These are phyloP conservation scores for Hanseniaspora guilliermondii DNA, from an alignment of 805 yeast genomes.

Conservation along the genomic window DNA sequence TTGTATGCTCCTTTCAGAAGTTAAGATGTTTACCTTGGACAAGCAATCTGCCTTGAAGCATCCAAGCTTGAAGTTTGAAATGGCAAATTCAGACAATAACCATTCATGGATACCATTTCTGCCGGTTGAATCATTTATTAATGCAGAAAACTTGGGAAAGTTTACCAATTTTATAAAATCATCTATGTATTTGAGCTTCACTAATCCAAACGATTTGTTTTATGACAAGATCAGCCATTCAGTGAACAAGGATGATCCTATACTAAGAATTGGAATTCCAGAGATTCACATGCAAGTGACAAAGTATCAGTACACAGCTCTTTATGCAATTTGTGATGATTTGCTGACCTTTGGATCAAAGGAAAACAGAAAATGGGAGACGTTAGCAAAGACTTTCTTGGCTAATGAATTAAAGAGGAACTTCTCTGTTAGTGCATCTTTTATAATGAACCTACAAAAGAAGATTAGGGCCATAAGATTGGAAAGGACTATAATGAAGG, in stretches of 20 bases:
- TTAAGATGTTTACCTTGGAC: constrained; percentile 42
- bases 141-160: constrained; percentile 34
- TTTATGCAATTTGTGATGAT: constrained; percentile 39
- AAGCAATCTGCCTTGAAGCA: constrained; percentile 27
- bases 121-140: constrained; percentile 35
- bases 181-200: constrained; percentile 39
- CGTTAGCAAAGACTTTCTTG: constrained; percentile 39
- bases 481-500: constrained; percentile 33
- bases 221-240: constrained; percentile 26
- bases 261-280: constrained; percentile 30
- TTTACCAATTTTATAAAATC: constrained; percentile 40
- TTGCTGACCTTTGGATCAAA: constrained; percentile 30
- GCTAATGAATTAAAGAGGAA: constrained; percentile 40
- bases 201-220: constrained; percentile 42
- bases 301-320: constrained; percentile 43
- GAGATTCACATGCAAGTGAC: constrained; percentile 42
- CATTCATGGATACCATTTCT: constrained; percentile 56
- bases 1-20: constrained; percentile 44
- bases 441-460: constrained; percentile 39
- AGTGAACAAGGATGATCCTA: constrained; percentile 23
- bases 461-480: constrained; percentile 34
- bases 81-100: constrained; percentile 21
- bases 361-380: constrained; percentile 33
- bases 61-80: constrained; percentile 14
- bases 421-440: constrained; percentile 27